Conservation (phyloP, 2,329 filamentous ascomycete species). For the Nemania sp. region DNA sequence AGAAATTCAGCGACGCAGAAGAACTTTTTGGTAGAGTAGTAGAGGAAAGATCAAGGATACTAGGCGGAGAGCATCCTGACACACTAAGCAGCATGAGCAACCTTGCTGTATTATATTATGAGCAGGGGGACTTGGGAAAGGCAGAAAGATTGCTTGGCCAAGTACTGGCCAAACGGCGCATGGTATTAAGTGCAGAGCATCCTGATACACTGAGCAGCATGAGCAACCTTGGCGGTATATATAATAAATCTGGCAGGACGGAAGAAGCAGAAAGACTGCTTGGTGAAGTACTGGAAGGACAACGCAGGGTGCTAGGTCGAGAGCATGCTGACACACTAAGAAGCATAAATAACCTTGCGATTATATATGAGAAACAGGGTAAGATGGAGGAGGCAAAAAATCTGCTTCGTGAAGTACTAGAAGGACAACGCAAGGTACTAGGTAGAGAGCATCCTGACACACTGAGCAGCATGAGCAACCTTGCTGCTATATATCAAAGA, state of each 20-base stretch:
- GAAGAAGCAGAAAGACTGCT: background rate
- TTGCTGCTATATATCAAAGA: background rate
- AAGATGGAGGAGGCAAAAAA: background rate
- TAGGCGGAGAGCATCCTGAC: constrained; percentile 1
- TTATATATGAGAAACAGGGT: background rate
- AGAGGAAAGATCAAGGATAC: background rate
- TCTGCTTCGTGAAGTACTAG: background rate
- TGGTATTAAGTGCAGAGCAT: constrained; percentile 4
- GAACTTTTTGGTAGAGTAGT: background rate
- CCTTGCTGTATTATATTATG: background rate
- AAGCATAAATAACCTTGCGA: background rate
- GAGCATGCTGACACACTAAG: background rate
- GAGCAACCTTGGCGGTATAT: constrained; percentile 1
- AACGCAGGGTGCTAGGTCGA: background rate
- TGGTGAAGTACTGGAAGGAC: background rate
- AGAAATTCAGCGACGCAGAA: background rate
- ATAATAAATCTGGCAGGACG: background rate
- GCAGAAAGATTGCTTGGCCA: background rate
- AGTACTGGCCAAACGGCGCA: background rate
- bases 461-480: background rate
- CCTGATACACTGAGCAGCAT: background rate
- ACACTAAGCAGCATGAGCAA: background rate
- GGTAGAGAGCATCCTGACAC: background rate
- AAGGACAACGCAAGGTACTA: background rate
- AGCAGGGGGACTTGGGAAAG: background rate